phyloP scores from a whole-genome alignment of 257 asterid species.

The Phtheirospermum japonicum region DNA sequence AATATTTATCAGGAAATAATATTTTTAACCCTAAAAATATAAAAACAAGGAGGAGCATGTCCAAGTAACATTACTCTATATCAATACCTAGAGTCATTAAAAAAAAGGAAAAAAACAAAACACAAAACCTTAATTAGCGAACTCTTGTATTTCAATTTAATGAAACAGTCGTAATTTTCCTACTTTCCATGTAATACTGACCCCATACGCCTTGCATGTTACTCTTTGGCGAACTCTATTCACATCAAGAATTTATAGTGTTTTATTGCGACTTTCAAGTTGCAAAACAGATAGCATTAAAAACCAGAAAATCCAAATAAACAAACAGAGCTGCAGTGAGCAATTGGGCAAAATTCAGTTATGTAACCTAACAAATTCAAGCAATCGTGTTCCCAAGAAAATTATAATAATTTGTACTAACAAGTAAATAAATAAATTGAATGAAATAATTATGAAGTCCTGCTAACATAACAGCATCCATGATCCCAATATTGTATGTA shows the following conservation, averaged over 20 bases:
- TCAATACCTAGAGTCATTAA: no score
- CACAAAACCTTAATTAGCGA: not conserved
- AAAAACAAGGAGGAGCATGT: no score
- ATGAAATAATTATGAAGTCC: no score
- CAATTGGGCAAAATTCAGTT: conserved; percentile 26
- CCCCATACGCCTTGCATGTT: not conserved
- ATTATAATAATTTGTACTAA: no score
- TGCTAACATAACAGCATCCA: no score
- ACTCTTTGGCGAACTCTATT: not conserved
- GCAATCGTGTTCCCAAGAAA: not conserved
- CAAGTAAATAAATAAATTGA: no score
- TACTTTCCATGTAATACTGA: not conserved
- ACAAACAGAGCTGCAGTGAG: not conserved
- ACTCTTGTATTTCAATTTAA: not conserved
- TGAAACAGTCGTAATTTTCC: not conserved
- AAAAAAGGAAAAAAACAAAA: no score
- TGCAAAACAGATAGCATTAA: not conserved
- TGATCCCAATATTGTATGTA: not conserved
- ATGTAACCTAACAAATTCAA: conserved; percentile 17
- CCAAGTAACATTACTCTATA: no score
- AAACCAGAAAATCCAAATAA: not conserved
- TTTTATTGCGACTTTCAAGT: not conserved
- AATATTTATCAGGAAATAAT: no score
- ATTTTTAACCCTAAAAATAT: no score
- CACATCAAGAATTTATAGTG: not conserved